Conservation (phyloP, 495 filamentous ascomycete genomes). For the Pseudomonodictys pantanalensis region DNA sequence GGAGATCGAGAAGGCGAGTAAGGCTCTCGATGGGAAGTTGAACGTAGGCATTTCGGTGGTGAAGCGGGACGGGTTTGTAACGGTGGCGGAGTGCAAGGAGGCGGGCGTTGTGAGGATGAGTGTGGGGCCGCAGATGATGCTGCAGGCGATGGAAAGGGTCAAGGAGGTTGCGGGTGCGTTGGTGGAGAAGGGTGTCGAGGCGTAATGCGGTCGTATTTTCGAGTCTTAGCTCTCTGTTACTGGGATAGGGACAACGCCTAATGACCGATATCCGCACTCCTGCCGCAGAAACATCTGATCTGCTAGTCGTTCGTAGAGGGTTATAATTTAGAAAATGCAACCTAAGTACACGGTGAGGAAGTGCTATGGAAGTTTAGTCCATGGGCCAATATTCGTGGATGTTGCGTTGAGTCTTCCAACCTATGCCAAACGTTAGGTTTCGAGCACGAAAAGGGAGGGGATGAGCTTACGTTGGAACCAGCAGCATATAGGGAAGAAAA, state of each 20-base stretch:
- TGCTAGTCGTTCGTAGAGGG: no score
- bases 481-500: slow-evolving; percentile 60
- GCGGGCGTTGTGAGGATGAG: slow-evolving; percentile 35
- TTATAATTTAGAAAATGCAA: no score
- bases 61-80: slow-evolving; percentile 17
- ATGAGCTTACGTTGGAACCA: slow-evolving; percentile 50
- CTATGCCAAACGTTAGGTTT: background rate
- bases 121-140: slow-evolving; percentile 28
- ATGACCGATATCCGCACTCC: no score
- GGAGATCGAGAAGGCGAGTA: slow-evolving; percentile 19
- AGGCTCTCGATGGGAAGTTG: slow-evolving; percentile 28
- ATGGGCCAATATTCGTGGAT: slow-evolving; percentile 11
- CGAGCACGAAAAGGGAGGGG: background rate
- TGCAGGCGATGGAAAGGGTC: slow-evolving; percentile 14
- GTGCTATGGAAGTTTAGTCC: background rate
- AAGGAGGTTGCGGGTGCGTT: no score
- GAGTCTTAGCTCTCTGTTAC: no score
- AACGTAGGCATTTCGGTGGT: slow-evolving; percentile 28
- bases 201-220: no score
- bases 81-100: slow-evolving; percentile 22
- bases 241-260: no score
- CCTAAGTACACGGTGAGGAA: no score
- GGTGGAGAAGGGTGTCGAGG: no score
- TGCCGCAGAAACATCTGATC: no score
- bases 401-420: background rate